Base-by-base conservation (phyloP, 306 rosid species). In the Cucumis cinereus region DNA sequence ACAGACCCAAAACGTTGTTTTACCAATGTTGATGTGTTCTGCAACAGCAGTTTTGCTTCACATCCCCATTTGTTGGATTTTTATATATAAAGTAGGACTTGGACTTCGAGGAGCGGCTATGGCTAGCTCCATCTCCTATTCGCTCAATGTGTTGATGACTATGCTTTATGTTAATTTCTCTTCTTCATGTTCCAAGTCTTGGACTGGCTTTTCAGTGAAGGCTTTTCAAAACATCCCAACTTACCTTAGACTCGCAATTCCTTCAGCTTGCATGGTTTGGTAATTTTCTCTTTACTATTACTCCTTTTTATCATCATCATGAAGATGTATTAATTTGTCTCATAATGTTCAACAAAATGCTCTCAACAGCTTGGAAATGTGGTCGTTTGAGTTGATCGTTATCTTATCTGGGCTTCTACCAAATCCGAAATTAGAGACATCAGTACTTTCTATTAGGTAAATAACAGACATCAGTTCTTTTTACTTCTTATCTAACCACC, bases 231-330 rank as follows among this genome's bases (percentile, higher is more conserved):
- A 84, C 9, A 77, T 89, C 38, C 78, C 82, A 36, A 60, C 72
- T 41, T 88, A 84, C 67, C 38, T 92, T 36, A 69, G 38, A 73
- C 88, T 92, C 4, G 96, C 92, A 41, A 54, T 90, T 79, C 93
- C 97, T 53, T 90, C 93, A 0, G 69, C 90, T 35, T 23, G 83
- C 70, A 92, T 92, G 97, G 79, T 90, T 66, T 92, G 98, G 97
- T 92, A 84, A 85, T 64, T 80, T 49, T 43, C 47, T 1, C 75
- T 77, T 77, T 78, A 33, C 47, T 22, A 43, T 26, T n/a, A 10
- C 70, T 69, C 40, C 35, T 20, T 10, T 40, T 78, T 77, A 17
- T 54, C 38, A 76, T 57, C 24, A 8, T 57, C 33, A 30, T 11
- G 2, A 68, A 43, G 63, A 54, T 54, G 57, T 30, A 75, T 47